Evolutionary conservation across 164 flowering plant genomes (phyloP), one percentile per base, ranked within the genome.

Genomic region (Stephania cephalantha): DNA sequence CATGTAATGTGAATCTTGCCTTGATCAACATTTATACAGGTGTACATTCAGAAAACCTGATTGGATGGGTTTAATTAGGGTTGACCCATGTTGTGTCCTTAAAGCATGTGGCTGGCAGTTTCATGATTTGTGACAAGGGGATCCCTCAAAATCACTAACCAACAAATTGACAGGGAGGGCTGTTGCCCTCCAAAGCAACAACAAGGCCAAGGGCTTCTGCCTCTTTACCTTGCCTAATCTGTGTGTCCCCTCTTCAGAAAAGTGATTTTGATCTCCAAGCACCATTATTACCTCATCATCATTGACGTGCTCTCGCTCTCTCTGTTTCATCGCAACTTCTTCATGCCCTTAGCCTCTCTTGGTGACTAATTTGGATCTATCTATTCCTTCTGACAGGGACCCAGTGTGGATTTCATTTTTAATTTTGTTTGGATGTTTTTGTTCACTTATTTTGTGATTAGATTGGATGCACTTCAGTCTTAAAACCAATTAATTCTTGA

Each of bases 141-240:
- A 61, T 61, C 66, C 22, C 20, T 61, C 66, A 61, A 61, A 7
- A 18, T 61, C 66, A 61, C 66, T 18, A 61, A 61, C 66, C 66
- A 61, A 61, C 66, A 61, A 61, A 61, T 61, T 61, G 66, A 61
- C 66, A 61, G 66, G 20, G 66, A 18, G 25, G 66, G 66, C 22
- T 61, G 66, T 25, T 61, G 66, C 66, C 25, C 9, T 61, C 66
- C 66, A 61, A 61, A 18, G 22, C 66, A 61, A 61, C 66, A 61
- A 9, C 66, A 61, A 18, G 66, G 66, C 66, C 66, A 50, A 50
- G 11, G 12, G 4, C 55, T 50, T 11, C 15, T 11, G 53, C 15
- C 17, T 20, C 66, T 61, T 61, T 61, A n/a, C 66, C 66, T 61
- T 15, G 22, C 20, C n/a, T 5, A 61, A 61, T 61, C 25, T n/a